Base-by-base conservation (phyloP, 768 basidiomycete species). In the Termitomyces sp. region DNA sequence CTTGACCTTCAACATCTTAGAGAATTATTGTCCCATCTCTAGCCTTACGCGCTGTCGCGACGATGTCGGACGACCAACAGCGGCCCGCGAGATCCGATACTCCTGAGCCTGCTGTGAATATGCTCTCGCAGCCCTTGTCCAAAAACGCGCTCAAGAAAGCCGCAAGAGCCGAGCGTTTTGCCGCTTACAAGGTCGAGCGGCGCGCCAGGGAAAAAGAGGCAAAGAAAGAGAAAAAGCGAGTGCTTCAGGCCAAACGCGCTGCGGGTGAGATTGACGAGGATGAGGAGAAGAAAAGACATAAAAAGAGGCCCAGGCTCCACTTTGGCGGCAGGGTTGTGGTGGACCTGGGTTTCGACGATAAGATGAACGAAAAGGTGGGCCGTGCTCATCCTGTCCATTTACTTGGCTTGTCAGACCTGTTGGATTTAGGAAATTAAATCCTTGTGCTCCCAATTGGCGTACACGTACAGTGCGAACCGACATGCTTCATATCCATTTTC, bases 311-410 rank as follows among this genome's bases (percentile, higher is more conserved):
- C 30, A 73, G 67, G 56, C 58, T 76, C 42, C 62, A 72, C 47
- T 86, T 83, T 61, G 78, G 81, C 6, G 91, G 88, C 21, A 79
- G 78, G 57, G 78, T 94, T 3, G 82, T 92, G 35, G 70, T 98
- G 19, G 97, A 99, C 73, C 77, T 98, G 17, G 92, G 86, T 9
- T 98, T 97, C 68, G 95, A 98, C 68, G 83, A 94, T 44, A 76
- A 86, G 72, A 98, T 98, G 96, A 84, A 76, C 56, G 93, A 96
- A 60, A 92, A 94, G 76, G 94, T 95, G 70, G 62, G 86, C 70
- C 49, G 57, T 49, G 44, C 41, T 53, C 43, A 40, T 38, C 53
- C 35, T 56, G 50, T 47, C 45, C 50, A 33, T 44, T 45, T 54
- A 57, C 57, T 56, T 31, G 35, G 45, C 50, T 59, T 60, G 60